Evolutionary conservation across 1,284 basidiomycete genomes (phyloP), one percentile per base, ranked within the genome.

Genomic region (Hymenochaete sp.): DNA sequence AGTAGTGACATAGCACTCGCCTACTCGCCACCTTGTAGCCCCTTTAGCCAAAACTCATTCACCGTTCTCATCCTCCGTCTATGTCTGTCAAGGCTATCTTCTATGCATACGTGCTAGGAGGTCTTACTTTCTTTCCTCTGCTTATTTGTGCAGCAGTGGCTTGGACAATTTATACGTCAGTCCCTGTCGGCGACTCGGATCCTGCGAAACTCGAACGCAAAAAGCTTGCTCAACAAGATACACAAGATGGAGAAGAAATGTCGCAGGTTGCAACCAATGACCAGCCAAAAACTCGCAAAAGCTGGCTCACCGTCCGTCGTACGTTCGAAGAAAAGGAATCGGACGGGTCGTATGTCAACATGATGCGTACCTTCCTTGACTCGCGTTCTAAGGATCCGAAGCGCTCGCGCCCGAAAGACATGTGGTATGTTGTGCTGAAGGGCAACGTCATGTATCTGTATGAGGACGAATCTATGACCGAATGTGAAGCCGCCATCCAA

Each of bases 401-500:
- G 54, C 72, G 74, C 32, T 77, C 82, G 4, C 71, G 82, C 29
- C 87, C 89, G 13, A 88, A 86, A 63, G 91, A 95, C 61, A 82
- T 75, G 72, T 95, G 86, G 78, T 93, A 82, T 62, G 82, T 82
- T 44, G 85, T 82, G 2, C 72, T 96, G 58, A 95, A 93, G 70
- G 87, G 87, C 36, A 82, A 77, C 55, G 81, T 93, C 27, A 68
- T 97, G 18, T 96, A 90, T 62, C 67, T 97, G 16, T 95, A 95
- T 65, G 88, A 93, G 61, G 86, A 92, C 62, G 88, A 93, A 63
- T 72, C 70, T 21, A 86, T 88, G 79, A 74, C 74, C 36, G 90
- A 95, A 56, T 91, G 87, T 63, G 82, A 84, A 56, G 88, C 82
- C 2, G 91, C 81, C 9, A 75, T 97, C 40, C 82, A 92, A 59